Percentiles rank a stretch among this genome's conserved stretches.
phyloP scores from a whole-genome alignment of 306 rosid species.

The Inga laurina region DNA sequence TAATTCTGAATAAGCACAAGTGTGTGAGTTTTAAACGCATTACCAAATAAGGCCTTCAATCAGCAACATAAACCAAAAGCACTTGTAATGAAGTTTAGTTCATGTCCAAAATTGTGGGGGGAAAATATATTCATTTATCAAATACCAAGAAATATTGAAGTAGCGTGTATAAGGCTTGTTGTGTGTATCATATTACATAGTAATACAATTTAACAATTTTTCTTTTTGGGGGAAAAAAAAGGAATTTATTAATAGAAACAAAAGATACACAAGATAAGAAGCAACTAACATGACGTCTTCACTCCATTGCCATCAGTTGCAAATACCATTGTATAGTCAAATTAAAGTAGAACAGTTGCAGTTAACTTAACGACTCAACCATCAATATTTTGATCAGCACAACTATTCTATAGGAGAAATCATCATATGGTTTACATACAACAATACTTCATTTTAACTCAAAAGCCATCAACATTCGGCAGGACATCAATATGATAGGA shows the following conservation, averaged over 20 bases:
- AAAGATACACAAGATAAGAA: background rate
- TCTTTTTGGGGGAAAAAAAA: background rate
- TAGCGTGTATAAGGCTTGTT: background rate
- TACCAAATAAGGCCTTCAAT: background rate
- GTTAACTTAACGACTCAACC: background rate
- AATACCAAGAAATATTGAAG: background rate
- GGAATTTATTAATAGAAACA: background rate
- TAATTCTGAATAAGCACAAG: background rate
- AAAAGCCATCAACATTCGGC: background rate
- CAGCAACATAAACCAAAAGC: background rate
- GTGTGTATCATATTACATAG: background rate
- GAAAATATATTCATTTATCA: background rate
- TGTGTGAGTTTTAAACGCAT: background rate
- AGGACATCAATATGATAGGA: background rate
- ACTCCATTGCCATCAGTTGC: background rate
- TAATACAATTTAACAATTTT: background rate
- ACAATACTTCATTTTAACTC: background rate
- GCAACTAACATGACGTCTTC: background rate
- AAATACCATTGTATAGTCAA: background rate
- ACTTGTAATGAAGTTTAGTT: background rate
- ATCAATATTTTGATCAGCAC: background rate
- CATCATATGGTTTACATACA: background rate
- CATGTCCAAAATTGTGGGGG: background rate
- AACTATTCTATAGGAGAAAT: background rate
- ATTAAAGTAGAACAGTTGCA: constrained; percentile 17